Conservation (phyloP, 2,329 filamentous ascomycete species). For the Colletotrichum sp. region DNA sequence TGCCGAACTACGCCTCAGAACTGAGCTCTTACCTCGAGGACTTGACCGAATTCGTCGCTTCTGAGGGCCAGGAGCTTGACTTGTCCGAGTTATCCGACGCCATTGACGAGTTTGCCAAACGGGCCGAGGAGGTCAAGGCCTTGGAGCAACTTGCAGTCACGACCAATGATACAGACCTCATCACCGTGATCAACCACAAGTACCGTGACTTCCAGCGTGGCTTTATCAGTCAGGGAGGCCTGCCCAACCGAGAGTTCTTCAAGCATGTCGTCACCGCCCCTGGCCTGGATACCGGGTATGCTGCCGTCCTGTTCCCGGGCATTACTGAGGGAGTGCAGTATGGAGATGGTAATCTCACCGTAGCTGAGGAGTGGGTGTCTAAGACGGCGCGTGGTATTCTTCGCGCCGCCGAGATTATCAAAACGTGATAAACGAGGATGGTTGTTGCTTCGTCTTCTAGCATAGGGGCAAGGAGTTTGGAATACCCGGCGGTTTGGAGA, state of each 20-base stretch:
- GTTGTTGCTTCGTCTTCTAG: neutral
- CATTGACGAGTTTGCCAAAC: constrained; percentile 39
- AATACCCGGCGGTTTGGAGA: neutral
- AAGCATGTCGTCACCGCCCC: constrained; percentile 53
- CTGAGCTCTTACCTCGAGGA: constrained; percentile 43
- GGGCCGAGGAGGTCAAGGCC: constrained; percentile 35
- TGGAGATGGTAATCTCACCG: constrained; percentile 41
- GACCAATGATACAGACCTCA: constrained; percentile 31
- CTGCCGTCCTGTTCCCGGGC: constrained; percentile 52
- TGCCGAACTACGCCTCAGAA: constrained; percentile 44
- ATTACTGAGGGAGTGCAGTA: constrained; percentile 72
- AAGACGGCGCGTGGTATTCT: constrained; percentile 39
- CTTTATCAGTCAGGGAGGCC: constrained; percentile 52
- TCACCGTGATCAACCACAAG: constrained; percentile 48
- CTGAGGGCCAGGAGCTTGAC: constrained; percentile 38
- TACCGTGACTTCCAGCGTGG: constrained; percentile 54
- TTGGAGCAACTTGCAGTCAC: constrained; percentile 34
- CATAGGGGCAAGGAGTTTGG: neutral
- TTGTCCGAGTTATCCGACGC: constrained; percentile 40
- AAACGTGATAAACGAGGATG: constrained; percentile 26
- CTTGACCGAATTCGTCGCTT: constrained; percentile 36
- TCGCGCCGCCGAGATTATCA: constrained; percentile 38
- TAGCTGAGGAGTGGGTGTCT: constrained; percentile 38
- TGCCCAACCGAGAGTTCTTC: constrained; percentile 50
- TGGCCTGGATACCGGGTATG: constrained; percentile 51